Evolutionary conservation across 805 yeast species (phyloP), one percentile per base, ranked within the genome.

Genomic region (Cyberlindnera americana): DNA sequence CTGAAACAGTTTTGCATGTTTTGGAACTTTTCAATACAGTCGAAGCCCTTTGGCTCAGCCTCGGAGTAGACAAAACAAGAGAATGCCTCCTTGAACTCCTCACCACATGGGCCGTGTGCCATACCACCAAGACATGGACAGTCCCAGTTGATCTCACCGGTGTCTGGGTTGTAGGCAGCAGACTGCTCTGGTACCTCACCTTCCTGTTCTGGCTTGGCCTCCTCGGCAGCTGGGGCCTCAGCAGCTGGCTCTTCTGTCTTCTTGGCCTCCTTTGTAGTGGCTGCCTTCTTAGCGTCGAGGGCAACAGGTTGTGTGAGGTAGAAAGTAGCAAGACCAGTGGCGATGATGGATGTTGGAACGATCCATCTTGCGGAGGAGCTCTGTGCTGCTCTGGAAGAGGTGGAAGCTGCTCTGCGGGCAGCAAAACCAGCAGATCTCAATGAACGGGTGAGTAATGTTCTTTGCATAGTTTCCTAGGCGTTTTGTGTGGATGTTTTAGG

Each of bases 121-220:
- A 93, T 88, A 29, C 99, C 99, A 24, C 98, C 99, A 35, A 93
- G 71, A 65, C 98, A 91, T n/a, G 99, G 98, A 64, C 99, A 93
- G 60, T 93, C 98, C 99, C 99, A 93, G 77, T 93, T 91, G 66
- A 93, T 93, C 62, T 91, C 98, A 22, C 99, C 99, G 3, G 99
- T 93, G 56, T 86, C 95, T 22, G 97, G 97, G 67, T 91, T 78
- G 66, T 78, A 91, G 4, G 98, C 96, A 27, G 88, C 84, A 45
- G 70, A 66, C 46, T 62, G 68, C 16, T 66, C 64, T 31, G 65
- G 73, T 31, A 66, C 70, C 29, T 39, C 44, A 25, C 31, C 39
- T 6, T 58, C 67, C 6, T 46, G 61, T 21, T 45, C 54, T 13
- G 35, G 38, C 29, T 41, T 59, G 32, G 45, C 55, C 14, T 24